These are phyloP conservation scores for Fusarium buharicum DNA, from an alignment of 2,329 filamentous ascomycete species.

Conservation along the genomic window DNA sequence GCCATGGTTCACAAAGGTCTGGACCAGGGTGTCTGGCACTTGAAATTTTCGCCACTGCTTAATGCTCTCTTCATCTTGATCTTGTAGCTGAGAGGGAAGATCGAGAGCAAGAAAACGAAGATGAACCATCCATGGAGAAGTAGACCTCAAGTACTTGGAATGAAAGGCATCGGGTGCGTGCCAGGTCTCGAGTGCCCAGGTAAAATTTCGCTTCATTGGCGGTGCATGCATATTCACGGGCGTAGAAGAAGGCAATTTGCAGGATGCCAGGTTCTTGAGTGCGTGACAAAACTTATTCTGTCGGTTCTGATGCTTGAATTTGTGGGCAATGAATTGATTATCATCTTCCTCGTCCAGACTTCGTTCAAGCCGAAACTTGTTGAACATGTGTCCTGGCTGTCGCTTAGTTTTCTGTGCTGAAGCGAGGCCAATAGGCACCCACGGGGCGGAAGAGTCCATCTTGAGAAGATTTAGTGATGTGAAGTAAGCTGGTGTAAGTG, in stretches of 20 bases:
- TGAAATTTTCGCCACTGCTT: not conserved
- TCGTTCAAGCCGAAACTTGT: not conserved
- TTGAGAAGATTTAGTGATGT: too few relatives aligned
- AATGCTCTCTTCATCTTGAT: not conserved
- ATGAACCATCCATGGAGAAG: not conserved
- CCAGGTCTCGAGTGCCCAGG: not conserved
- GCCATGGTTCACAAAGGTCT: too few relatives aligned
- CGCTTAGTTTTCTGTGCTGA: too few relatives aligned
- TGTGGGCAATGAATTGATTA: not conserved
- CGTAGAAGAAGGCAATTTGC: not conserved
- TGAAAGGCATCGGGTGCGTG: not conserved
- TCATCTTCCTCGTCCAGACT: not conserved
- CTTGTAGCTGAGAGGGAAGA: not conserved
- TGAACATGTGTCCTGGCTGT: too few relatives aligned
- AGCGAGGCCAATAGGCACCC: too few relatives aligned
- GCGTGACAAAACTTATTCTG: not conserved
- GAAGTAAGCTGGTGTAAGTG: too few relatives aligned
- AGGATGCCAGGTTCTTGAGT: not conserved
- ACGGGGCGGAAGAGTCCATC: too few relatives aligned
- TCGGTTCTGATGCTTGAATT: not conserved
- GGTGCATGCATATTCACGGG: not conserved
- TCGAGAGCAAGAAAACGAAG: not conserved
- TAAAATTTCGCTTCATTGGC: not conserved
- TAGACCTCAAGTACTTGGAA: not conserved
- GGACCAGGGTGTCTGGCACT: not conserved